Evolutionary conservation across 2,329 filamentous ascomycete species (phyloP).

Genomic region (Aureobasidium lini): DNA sequence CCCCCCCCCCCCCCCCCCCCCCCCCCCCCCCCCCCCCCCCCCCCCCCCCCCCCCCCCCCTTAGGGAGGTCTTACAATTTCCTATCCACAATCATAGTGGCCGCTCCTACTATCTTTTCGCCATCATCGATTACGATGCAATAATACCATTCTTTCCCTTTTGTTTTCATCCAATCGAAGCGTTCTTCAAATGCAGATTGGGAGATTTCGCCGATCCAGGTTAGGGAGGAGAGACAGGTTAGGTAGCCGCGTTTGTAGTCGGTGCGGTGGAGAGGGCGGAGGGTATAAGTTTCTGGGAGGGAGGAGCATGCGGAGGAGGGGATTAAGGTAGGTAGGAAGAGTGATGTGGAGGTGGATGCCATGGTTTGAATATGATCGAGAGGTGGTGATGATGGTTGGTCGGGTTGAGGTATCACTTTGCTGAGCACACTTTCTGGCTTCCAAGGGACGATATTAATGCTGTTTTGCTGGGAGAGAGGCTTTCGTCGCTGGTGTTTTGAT

Average conservation of each 20-base stretch:
- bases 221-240: neutral
- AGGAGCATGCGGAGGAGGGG: neutral
- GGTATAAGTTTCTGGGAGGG: neutral
- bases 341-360: neutral
- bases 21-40: no score
- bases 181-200: neutral
- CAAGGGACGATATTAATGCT: no score
- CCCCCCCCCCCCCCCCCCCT: no score
- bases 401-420: no score
- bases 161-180: neutral
- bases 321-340: neutral
- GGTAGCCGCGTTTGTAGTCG: neutral
- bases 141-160: neutral
- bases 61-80: neutral
- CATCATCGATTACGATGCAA: neutral
- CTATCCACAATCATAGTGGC: neutral
- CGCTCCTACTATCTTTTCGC: neutral
- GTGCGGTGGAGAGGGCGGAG: neutral
- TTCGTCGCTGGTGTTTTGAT: no score
- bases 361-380: neutral
- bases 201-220: neutral
- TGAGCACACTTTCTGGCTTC: no score
- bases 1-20: no score
- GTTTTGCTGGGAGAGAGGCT: no score
- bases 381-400: no score